phyloP scores from a whole-genome alignment of 208 protist genomes.

The Angomonas ambiguus region DNA sequence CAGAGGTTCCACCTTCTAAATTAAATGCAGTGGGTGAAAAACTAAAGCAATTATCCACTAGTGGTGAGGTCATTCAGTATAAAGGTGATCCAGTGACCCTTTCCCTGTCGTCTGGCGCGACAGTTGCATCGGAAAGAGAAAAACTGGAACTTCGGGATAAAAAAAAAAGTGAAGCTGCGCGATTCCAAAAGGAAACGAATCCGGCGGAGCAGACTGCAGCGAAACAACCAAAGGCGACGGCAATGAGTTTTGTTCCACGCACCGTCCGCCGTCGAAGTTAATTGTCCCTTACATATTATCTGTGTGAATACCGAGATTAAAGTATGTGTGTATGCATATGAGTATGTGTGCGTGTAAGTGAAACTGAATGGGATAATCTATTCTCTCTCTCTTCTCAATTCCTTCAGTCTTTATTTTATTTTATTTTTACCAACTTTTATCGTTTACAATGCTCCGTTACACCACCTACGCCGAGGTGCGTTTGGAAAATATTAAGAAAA shows the following conservation, averaged over 20 bases:
- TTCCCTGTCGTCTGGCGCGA: not conserved
- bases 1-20: not conserved
- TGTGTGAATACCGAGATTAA: too few species aligned
- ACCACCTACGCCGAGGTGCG: slow-evolving; percentile 43
- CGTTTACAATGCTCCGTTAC: slow-evolving; percentile 30
- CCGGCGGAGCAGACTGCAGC: not conserved
- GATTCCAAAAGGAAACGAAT: not conserved
- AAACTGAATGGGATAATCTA: too few species aligned
- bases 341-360: too few species aligned
- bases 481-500: slow-evolving; percentile 35
- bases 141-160: slow-evolving; percentile 1
- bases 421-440: slow-evolving; percentile 2
- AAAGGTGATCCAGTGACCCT: not conserved
- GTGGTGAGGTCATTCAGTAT: not conserved
- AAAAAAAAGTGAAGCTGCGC: not conserved
- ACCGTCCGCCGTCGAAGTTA: not conserved
- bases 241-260: slow-evolving; percentile 5
- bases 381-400: slow-evolving; percentile 3
- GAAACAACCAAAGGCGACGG: not conserved
- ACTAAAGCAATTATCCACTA: not conserved
- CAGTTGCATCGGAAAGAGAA: not conserved
- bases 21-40: not conserved
- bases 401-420: slow-evolving; percentile 11
- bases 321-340: too few species aligned
- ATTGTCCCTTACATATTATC: not conserved